Percentiles rank a stretch among this genome's conserved stretches.
These are phyloP conservation scores for Mucor plumbeus DNA, from an alignment of 371 early-diverging fungal genomes.

Conservation along the genomic window DNA sequence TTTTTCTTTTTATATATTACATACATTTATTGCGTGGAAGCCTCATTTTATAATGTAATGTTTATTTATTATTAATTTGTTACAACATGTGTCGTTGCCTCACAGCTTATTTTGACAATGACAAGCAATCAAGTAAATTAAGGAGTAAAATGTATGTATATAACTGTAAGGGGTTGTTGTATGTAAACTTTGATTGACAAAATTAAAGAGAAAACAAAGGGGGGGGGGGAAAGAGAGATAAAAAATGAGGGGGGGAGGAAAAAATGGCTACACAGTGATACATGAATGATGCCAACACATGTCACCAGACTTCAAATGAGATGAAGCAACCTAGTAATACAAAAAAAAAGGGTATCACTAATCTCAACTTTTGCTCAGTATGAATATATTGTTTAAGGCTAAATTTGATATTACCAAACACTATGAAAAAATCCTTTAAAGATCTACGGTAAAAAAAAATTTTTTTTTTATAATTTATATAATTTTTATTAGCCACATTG, in stretches of 20 bases:
- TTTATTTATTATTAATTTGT: neutral
- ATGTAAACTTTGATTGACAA: neutral
- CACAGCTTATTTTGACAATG: neutral
- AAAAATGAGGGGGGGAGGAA: neutral
- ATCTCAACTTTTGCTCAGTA: neutral
- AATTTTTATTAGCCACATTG: neutral
- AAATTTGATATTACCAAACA: neutral
- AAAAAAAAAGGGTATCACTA: conserved; percentile 6
- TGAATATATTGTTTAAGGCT: neutral
- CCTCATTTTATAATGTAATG: neutral
- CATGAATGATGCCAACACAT: conserved; percentile 14
- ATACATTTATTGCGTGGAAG: neutral
- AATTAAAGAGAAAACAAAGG: neutral
- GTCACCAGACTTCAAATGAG: conserved; percentile 10
- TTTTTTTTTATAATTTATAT: too few relatives aligned
- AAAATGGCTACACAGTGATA: neutral
- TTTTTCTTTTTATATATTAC: too few relatives aligned
- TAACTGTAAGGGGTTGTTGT: neutral
- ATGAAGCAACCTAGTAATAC: conserved; percentile 7
- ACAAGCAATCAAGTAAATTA: neutral
- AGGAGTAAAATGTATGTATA: neutral
- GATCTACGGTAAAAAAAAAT: neutral
- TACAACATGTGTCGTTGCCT: too few relatives aligned
- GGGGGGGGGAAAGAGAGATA: too few relatives aligned
- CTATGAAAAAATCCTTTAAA: neutral